Evolutionary conservation across 1,284 basidiomycete species (phyloP).

Genomic region (Ustilago bromivora): DNA sequence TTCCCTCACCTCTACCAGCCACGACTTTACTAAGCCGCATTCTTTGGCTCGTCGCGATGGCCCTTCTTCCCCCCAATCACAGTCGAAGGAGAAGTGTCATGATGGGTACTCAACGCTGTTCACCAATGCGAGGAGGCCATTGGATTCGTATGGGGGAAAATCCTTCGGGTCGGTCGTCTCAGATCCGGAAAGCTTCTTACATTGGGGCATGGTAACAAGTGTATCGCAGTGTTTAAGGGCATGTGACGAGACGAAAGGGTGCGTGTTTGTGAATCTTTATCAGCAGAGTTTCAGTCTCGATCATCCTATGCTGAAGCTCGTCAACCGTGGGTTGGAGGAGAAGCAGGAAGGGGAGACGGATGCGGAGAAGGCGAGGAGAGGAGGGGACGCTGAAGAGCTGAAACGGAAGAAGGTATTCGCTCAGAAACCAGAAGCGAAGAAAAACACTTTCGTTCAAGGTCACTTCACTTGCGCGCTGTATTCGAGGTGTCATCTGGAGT

Average conservation of each 20-base stretch:
- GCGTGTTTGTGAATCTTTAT: constrained; percentile 35
- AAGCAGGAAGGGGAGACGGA: not conserved
- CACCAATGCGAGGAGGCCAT: constrained; percentile 16
- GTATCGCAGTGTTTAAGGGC: constrained; percentile 19
- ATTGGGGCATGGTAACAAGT: constrained; percentile 27
- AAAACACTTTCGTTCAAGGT: constrained; percentile 31
- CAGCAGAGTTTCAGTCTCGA: constrained; percentile 34
- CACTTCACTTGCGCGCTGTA: constrained; percentile 33
- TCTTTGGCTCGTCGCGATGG: not conserved
- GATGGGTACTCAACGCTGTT: constrained; percentile 14
- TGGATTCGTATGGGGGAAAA: constrained; percentile 10
- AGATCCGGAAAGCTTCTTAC: constrained; percentile 25
- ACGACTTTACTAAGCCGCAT: not conserved
- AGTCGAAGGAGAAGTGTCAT: constrained; percentile 1
- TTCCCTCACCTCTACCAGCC: not conserved
- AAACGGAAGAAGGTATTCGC: constrained; percentile 13
- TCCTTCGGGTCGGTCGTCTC: constrained; percentile 33
- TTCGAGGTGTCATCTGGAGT: constrained; percentile 17
- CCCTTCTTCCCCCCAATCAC: not conserved
- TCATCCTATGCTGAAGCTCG: constrained; percentile 10
- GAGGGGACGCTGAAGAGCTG: not conserved
- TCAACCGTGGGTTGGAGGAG: not conserved
- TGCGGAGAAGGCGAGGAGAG: not conserved
- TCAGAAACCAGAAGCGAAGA: constrained; percentile 22
- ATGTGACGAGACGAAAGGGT: constrained; percentile 28